Evolutionary conservation across 176 grass and related monocot species (phyloP), one percentile per base, ranked within the genome.

Genomic region (Rhynchospora tenuis): DNA sequence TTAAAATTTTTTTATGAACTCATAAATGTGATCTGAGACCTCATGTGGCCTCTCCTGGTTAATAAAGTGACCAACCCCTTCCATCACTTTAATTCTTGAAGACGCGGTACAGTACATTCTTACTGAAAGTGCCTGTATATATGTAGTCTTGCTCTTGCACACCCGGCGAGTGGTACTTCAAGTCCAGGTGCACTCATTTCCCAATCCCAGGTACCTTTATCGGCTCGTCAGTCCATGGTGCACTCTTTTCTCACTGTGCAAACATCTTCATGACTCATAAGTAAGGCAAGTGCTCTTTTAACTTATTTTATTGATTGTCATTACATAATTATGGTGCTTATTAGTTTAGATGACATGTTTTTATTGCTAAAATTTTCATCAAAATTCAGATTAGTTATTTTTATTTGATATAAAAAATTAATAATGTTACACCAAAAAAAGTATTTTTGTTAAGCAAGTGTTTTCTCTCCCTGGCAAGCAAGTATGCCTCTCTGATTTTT

Each of bases 41-140:
- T 97, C 93, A 55, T 86, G 14, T 52, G 91, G 83, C 75, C 86
- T 97, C 87, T 97, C 93, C 64, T 93, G 93, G 71, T 93, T 89
- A 64, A 93, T 84, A 80, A 97, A 97, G 58, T 93, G 93, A 3
- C 87, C 38, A 83, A 86, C 93, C 33, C 87, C 91, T 86, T 93
- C 83, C 91, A 97, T 85, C 19, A 93, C 22, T 42, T 93, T 77
- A 9, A 97, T 9, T 93, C 91, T 64, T 97, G 89, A 51, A 97
- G 89, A 88, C 89, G 88, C 0, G 89, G 94, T 55, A n/a, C n/a
- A n/a, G n/a, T n/a, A 97, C 91, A 7, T 55, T 55, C 76, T 72
- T 85, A 15, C 84, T 93, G 12, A 97, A 88, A 15, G 85, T 85
- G 44, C 94, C 94, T 56, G 91, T 91, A 64, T 93, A 83, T 58